A percentile compares a stretch with the other conserved stretches of the same genome.
phyloP scores from a whole-genome alignment of 495 filamentous ascomycete genomes.

The Opeltia flavorubescens region DNA sequence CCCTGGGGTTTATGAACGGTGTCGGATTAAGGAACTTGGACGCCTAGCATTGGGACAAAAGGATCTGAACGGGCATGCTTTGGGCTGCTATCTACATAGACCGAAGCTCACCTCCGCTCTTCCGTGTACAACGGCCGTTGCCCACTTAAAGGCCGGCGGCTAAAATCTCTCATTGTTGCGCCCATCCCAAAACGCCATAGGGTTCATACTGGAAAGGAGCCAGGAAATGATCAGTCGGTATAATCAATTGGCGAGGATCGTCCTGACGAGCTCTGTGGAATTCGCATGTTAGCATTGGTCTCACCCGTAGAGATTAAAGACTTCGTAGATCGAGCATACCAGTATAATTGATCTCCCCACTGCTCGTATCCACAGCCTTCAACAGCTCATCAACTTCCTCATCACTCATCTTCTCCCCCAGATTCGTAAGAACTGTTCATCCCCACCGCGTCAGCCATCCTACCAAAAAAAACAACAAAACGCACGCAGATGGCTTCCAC shows the following conservation, averaged over 20 bases:
- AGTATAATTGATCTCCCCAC: conserved; percentile 91
- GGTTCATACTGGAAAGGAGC: too few relatives aligned
- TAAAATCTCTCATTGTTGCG: too few relatives aligned
- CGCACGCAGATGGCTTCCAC: neutral
- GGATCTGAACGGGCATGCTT: conserved; percentile 6
- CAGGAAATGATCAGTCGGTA: neutral
- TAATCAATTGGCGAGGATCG: conserved; percentile 77
- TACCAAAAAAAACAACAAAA: neutral
- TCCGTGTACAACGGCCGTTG: too few relatives aligned
- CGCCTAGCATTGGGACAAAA: conserved; percentile 12
- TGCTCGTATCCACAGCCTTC: conserved; percentile 89
- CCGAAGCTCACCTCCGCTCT: neutral
- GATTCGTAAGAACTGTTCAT: conserved; percentile 66
- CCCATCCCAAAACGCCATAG: too few relatives aligned
- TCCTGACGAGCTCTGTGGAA: conserved; percentile 68
- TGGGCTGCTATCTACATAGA: neutral
- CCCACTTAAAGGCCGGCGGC: too few relatives aligned
- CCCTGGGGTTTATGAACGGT: too few relatives aligned
- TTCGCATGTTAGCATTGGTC: conserved; percentile 6
- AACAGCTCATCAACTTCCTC: conserved; percentile 96
- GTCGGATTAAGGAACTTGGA: conserved; percentile 11
- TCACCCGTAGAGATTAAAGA: conserved; percentile 1
- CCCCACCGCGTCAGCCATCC: neutral
- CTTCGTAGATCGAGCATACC: conserved; percentile 43
- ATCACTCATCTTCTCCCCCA: conserved; percentile 97